phyloP scores from a whole-genome alignment of 805 yeast species.

The Hermanozyma aechmeae region DNA sequence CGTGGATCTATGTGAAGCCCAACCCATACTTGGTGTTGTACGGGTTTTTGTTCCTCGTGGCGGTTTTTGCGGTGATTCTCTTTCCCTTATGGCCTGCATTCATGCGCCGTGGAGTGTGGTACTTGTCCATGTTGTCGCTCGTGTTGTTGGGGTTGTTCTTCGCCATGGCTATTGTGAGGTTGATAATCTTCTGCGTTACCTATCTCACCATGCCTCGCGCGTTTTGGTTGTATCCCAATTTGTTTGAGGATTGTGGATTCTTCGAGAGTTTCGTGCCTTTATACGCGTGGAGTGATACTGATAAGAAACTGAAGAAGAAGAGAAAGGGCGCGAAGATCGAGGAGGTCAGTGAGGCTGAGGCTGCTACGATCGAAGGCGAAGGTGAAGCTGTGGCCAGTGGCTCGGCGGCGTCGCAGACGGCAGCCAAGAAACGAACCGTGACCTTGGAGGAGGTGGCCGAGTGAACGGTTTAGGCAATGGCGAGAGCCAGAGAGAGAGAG shows the following conservation, averaged over 20 bases:
- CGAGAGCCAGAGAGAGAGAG: too few species aligned
- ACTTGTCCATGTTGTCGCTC: constrained; percentile 66
- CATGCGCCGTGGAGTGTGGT: constrained; percentile 89
- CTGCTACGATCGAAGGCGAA: constrained; percentile 1
- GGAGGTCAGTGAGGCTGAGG: constrained; percentile 4
- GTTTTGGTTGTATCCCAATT: constrained; percentile 94
- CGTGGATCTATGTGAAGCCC: constrained; percentile 74
- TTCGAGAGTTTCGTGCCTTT: constrained; percentile 84
- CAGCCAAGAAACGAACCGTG: constrained; percentile 22
- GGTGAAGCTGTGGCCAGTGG: constrained; percentile 7
- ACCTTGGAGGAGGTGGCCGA: constrained; percentile 34
- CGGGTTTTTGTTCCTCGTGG: constrained; percentile 58
- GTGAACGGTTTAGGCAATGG: too few species aligned
- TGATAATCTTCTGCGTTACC: constrained; percentile 57
- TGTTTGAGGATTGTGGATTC: constrained; percentile 92
- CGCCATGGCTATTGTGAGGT: constrained; percentile 67
- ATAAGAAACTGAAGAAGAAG: constrained; percentile 17
- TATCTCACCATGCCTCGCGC: constrained; percentile 55
- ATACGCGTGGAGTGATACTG: constrained; percentile 69
- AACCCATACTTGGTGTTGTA: constrained; percentile 55
- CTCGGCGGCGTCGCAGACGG: constrained; percentile 6
- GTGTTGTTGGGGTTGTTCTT: constrained; percentile 71
- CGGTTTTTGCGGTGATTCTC: constrained; percentile 52
- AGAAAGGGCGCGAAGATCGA: constrained; percentile 3
- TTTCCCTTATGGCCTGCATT: constrained; percentile 94